Evolutionary conservation across 2,329 filamentous ascomycete species (phyloP), one percentile per base, ranked within the genome.

Genomic region (Fusarium sp.): DNA sequence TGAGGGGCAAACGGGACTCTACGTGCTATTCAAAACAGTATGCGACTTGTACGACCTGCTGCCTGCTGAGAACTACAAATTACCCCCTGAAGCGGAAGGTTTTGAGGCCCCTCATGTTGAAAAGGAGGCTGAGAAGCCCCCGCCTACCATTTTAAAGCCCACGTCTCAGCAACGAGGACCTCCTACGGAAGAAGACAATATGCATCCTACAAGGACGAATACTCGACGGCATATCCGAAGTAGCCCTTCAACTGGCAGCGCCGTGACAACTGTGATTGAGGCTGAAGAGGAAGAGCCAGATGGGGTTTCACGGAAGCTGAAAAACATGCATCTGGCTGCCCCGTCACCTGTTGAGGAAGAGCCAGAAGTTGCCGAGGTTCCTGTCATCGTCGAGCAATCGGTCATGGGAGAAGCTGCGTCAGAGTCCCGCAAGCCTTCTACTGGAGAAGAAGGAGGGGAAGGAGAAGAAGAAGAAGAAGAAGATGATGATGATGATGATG

Each of bases 1-100:
- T 2, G 95, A 99, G 77, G 86, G 86, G 9, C 87, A 93, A 73
- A 92, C 92, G n/a, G 95, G 95, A 1, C 79, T 99, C 10, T 99
- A 99, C 74, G 86, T 96, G 54, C 89, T 99, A 71, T 99, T 98
- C 83, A 98, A 97, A 82, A 95, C 90, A 0, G 93, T 98, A 19
- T 98, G 94, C 76, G 95, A 99, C 74, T 84, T 89, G 68, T 97
- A 97, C 76, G 89, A 90, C 66, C 82, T 98, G 57, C 87, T 99
- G 27, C 93, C 93, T 1, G 88, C 92, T 46, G 95, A 98, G 77
- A 97, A 96, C 73, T 97, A 98, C 78, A 98, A 96, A 57, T 87
- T 99, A 39, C 94, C 95, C 1, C 87, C 91, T 3, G 94, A 98
- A 75, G 94, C 95, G 4, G 94, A 98, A 75, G 94, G 93, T 1